Conservation (phyloP, 176 grass and related monocot species). For the Tillandsia leiboldiana region DNA sequence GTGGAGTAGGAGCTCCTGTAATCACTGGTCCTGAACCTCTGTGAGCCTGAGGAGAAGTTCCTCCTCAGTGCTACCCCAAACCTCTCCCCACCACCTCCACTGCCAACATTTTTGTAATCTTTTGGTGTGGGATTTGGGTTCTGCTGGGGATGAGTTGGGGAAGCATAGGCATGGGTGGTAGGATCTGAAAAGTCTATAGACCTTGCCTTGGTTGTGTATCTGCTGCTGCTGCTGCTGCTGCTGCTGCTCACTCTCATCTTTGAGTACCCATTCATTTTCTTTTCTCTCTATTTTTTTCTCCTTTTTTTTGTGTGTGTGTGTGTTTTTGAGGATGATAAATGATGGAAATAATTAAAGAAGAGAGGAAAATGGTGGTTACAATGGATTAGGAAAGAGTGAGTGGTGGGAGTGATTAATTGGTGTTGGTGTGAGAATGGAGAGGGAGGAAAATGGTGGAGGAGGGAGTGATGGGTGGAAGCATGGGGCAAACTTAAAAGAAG, state of each 20-base stretch:
- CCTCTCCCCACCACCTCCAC: constrained; percentile 11
- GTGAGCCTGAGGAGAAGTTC: constrained; percentile 30
- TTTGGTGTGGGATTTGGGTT: not conserved
- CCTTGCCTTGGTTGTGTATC: not conserved
- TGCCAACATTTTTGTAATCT: not conserved
- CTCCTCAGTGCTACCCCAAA: constrained; percentile 20
- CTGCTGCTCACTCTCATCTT: constrained; percentile 8
- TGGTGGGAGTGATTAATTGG: too few relatives aligned
- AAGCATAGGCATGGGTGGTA: not conserved
- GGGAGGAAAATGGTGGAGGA: too few relatives aligned
- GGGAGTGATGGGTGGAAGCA: too few relatives aligned
- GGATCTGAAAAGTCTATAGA: constrained; percentile 13
- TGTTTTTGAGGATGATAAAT: not conserved
- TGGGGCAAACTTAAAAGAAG: too few relatives aligned
- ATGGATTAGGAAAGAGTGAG: too few relatives aligned
- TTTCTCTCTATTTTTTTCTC: not conserved
- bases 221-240: not conserved
- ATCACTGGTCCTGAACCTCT: constrained; percentile 28
- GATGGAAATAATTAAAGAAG: too few relatives aligned
- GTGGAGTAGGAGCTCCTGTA: not conserved
- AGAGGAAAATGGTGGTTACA: too few relatives aligned
- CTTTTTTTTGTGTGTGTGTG: not conserved
- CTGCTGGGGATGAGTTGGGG: not conserved
- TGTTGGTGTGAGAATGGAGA: too few relatives aligned
- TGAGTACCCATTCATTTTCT: constrained; percentile 42